These are phyloP conservation scores for Parachaetomium inaequale DNA, from an alignment of 495 filamentous ascomycete species.

Conservation along the genomic window DNA sequence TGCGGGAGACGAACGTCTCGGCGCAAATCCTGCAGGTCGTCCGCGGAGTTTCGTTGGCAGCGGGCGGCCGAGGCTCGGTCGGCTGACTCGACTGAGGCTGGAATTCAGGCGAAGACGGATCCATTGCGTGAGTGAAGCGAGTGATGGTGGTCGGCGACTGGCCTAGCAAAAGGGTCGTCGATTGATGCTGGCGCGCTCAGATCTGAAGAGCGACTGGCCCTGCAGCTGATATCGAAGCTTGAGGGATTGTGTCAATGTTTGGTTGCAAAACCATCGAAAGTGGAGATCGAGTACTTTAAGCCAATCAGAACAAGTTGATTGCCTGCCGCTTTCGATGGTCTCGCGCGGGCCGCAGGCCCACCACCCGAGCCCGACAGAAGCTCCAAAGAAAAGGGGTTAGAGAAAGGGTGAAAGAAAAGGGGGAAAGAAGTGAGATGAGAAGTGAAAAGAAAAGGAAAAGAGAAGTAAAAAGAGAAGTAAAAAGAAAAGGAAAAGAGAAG, in stretches of 20 bases:
- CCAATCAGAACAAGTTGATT: too few relatives aligned
- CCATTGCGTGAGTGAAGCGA: background rate
- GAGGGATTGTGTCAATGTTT: background rate
- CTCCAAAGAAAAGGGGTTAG: too few relatives aligned
- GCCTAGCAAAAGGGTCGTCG: conserved; percentile 13
- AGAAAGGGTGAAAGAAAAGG: too few relatives aligned
- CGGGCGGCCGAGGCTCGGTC: background rate
- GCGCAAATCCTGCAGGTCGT: conserved; percentile 5
- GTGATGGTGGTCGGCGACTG: conserved; percentile 7
- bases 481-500: too few relatives aligned
- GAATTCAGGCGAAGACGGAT: background rate
- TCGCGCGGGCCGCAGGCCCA: too few relatives aligned
- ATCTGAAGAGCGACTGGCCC: conserved; percentile 4
- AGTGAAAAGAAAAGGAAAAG: too few relatives aligned
- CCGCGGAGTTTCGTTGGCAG: background rate
- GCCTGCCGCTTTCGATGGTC: too few relatives aligned
- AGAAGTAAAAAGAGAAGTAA: too few relatives aligned
- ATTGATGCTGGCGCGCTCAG: background rate
- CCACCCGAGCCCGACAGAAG: too few relatives aligned
- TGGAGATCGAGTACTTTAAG: too few relatives aligned
- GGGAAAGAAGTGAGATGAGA: too few relatives aligned
- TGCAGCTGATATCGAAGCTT: background rate
- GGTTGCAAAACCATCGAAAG: too few relatives aligned
- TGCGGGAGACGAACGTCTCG: background rate
- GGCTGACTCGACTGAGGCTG: background rate